Conservation (phyloP, 345 rosid species). For the Tarenaya hassleriana region DNA sequence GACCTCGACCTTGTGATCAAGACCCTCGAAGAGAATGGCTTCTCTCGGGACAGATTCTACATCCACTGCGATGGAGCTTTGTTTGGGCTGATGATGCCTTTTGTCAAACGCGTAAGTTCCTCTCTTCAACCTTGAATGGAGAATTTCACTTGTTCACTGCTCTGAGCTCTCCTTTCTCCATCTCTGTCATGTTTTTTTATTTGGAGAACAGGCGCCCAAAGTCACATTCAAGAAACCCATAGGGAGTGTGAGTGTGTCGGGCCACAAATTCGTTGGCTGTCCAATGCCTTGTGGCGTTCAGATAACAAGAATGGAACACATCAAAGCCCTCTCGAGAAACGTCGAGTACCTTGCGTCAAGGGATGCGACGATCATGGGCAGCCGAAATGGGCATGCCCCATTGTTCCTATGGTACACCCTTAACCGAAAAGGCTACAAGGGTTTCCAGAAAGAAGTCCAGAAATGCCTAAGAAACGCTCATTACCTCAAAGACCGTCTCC, state of each 20-base stretch:
- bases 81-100: conserved; percentile 99
- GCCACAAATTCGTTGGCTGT: conserved; percentile 93
- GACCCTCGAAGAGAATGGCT: conserved; percentile 84
- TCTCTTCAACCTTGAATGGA: too few species aligned
- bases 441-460: conserved; percentile 94
- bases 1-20: conserved; percentile 90
- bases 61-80: conserved; percentile 97
- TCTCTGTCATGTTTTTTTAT: too few species aligned
- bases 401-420: conserved; percentile 94
- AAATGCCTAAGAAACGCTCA: conserved; percentile 89
- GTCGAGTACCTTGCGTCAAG: conserved; percentile 93
- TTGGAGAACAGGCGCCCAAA: conserved; percentile 78
- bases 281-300: conserved; percentile 99
- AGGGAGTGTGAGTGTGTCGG: conserved; percentile 92
- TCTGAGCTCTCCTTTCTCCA: too few species aligned
- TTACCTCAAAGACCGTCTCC: conserved; percentile 65
- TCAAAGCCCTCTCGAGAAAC: conserved; percentile 74
- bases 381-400: conserved; percentile 98
- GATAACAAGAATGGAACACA: conserved; percentile 76
- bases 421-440: conserved; percentile 83
- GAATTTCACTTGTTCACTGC: too few species aligned
- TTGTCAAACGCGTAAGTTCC: conserved; percentile 72
- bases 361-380: conserved; percentile 98
- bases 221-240: conserved; percentile 87
- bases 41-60: conserved; percentile 68